Conservation (phyloP, 1,284 basidiomycete species). For the Boletellus deceptivus region DNA sequence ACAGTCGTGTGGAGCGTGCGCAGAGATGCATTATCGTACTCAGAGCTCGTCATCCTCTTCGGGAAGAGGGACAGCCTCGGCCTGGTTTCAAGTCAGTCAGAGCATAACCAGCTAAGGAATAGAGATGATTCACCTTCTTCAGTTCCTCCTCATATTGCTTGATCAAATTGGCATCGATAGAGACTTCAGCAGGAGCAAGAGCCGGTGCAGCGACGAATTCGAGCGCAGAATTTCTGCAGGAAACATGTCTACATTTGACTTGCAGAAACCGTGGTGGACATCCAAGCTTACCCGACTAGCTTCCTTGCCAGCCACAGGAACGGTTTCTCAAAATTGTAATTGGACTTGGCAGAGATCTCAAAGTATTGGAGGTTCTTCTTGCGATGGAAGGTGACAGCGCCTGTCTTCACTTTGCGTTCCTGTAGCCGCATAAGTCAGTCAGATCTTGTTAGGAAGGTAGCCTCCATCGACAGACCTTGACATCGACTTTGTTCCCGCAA, state of each 20-base stretch:
- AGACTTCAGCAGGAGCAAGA: slow-evolving; percentile 91
- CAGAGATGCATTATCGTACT: slow-evolving; percentile 25
- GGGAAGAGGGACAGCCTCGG: slow-evolving; percentile 72
- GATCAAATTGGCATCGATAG: slow-evolving; percentile 82
- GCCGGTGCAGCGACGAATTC: slow-evolving; percentile 98
- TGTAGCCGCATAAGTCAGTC: slow-evolving; percentile 35
- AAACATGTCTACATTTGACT: neutral
- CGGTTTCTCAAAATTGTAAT: slow-evolving; percentile 99
- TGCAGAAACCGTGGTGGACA: neutral
- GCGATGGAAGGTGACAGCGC: slow-evolving; percentile 98
- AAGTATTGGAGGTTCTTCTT: slow-evolving; percentile 99
- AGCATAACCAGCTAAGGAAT: neutral
- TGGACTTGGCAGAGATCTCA: slow-evolving; percentile 99
- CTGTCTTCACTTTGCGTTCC: slow-evolving; percentile 99
- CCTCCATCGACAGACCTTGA: slow-evolving; percentile 70
- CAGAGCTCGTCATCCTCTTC: slow-evolving; percentile 79
- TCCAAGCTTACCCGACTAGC: slow-evolving; percentile 82
- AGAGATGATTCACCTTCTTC: slow-evolving; percentile 47
- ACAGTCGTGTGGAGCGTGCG: slow-evolving; percentile 21
- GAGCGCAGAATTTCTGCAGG: slow-evolving; percentile 73
- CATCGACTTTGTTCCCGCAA: slow-evolving; percentile 99
- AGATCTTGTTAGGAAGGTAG: neutral
- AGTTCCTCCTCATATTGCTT: slow-evolving; percentile 83
- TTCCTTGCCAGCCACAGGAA: slow-evolving; percentile 99
- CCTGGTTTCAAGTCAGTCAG: slow-evolving; percentile 41